These are phyloP conservation scores for Diaporthe sp. DNA, from an alignment of 2,329 filamentous ascomycete species.

Conservation along the genomic window DNA sequence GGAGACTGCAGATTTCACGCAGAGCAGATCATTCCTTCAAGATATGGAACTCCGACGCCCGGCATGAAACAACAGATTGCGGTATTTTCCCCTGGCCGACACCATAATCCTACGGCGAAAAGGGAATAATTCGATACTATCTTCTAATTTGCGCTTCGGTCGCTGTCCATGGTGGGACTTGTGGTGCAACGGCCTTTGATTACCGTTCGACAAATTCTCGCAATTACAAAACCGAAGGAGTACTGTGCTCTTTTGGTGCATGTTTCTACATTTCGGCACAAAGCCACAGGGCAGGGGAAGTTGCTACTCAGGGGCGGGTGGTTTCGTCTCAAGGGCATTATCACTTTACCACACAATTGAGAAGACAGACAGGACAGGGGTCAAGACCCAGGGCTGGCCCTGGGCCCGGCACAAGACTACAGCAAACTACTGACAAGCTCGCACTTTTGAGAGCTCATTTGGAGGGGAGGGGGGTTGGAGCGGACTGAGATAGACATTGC, in stretches of 20 bases:
- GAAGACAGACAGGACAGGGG: constrained; percentile 4
- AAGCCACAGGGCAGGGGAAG: background rate
- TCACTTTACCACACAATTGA: background rate
- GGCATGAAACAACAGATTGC: constrained; percentile 25
- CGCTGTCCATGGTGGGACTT: background rate
- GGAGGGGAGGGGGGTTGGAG: background rate
- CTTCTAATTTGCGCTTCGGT: background rate
- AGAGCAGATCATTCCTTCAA: background rate
- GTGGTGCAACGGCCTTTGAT: background rate
- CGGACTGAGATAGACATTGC: constrained; percentile 2
- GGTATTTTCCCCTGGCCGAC: background rate
- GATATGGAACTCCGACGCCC: background rate
- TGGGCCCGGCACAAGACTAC: background rate
- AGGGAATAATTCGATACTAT: background rate
- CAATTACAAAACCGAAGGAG: background rate
- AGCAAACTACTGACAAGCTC: background rate
- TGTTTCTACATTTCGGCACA: background rate
- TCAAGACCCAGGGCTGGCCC: background rate
- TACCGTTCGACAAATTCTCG: background rate
- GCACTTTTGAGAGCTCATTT: background rate
- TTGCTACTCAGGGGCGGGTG: background rate
- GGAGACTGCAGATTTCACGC: background rate
- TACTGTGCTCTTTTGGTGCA: background rate
- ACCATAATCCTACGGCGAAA: background rate
- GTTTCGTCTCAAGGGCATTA: background rate